Evolutionary conservation across 1,284 basidiomycete genomes (phyloP).

Genomic region (Ceratobasidium sp.): DNA sequence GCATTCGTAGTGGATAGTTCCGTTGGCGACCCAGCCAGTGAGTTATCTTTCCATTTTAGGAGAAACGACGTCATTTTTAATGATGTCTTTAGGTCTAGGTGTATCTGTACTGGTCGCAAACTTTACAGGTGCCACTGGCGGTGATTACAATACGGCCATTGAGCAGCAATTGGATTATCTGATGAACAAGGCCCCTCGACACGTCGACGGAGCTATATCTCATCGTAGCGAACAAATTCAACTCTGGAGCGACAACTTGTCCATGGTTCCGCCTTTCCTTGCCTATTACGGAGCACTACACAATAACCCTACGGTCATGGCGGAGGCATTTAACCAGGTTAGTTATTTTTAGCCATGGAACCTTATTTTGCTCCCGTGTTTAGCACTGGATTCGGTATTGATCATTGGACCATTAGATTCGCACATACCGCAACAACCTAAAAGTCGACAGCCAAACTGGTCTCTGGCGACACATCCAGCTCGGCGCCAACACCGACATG

Average conservation of each 20-base stretch:
- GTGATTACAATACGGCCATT: constrained; percentile 46
- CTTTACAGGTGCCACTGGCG: constrained; percentile 45
- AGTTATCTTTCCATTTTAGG: not conserved
- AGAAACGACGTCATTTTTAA: not conserved
- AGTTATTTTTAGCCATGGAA: constrained; percentile 58
- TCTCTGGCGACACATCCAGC: constrained; percentile 64
- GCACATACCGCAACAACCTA: constrained; percentile 62
- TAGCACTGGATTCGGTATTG: constrained; percentile 60
- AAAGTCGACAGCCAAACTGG: constrained; percentile 57
- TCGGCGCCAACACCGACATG: constrained; percentile 56
- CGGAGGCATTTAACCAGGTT: constrained; percentile 34
- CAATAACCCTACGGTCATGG: constrained; percentile 24
- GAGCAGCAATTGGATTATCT: constrained; percentile 54
- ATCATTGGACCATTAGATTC: constrained; percentile 64
- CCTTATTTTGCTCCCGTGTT: constrained; percentile 57
- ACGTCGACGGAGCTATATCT: constrained; percentile 66
- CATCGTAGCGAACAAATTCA: constrained; percentile 60
- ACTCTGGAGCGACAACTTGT: constrained; percentile 68
- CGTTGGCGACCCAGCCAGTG: constrained; percentile 48
- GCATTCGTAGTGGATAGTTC: constrained; percentile 46
- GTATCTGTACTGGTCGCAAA: constrained; percentile 48
- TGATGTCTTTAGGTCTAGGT: constrained; percentile 42
- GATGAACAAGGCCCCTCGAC: constrained; percentile 61
- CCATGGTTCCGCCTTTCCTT: constrained; percentile 73
- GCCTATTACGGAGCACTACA: constrained; percentile 58